phyloP scores from a whole-genome alignment of 192 early-diverging fungal species.

The Oehlia diaphana region DNA sequence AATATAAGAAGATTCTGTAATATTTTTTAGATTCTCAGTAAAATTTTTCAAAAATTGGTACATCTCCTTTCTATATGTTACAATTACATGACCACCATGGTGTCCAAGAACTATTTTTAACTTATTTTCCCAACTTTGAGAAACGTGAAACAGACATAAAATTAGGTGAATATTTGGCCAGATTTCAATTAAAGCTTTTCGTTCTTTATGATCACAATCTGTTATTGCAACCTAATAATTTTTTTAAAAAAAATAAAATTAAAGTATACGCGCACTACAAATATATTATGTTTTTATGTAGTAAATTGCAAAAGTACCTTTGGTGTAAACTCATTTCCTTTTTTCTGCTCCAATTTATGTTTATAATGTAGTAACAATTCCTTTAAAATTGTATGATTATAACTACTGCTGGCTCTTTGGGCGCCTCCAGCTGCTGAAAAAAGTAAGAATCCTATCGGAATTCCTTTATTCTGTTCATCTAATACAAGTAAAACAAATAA shows the following conservation, averaged over 20 bases:
- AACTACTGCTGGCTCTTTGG: too few relatives aligned
- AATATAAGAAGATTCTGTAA: too few relatives aligned
- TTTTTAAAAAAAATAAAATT: neutral
- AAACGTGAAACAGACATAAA: neutral
- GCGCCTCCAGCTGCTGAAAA: too few relatives aligned
- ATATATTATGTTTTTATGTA: neutral
- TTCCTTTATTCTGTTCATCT: neutral
- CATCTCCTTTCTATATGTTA: neutral
- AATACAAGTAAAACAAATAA: neutral
- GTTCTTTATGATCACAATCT: constrained; percentile 1
- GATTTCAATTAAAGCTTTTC: neutral
- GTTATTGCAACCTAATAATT: constrained; percentile 1
- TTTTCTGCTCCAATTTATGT: neutral
- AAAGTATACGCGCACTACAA: neutral
- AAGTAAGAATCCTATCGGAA: neutral
- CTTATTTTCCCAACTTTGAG: neutral
- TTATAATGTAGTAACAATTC: neutral
- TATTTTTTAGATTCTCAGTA: too few relatives aligned
- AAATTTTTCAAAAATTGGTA: neutral
- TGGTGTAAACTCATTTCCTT: too few relatives aligned
- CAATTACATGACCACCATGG: neutral
- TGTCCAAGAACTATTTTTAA: neutral
- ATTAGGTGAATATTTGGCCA: neutral
- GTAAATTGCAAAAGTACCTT: neutral
- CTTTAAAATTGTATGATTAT: neutral